phyloP scores from a whole-genome alignment of 129 eudicot species.

The Ambrosia artemisiifolia region DNA sequence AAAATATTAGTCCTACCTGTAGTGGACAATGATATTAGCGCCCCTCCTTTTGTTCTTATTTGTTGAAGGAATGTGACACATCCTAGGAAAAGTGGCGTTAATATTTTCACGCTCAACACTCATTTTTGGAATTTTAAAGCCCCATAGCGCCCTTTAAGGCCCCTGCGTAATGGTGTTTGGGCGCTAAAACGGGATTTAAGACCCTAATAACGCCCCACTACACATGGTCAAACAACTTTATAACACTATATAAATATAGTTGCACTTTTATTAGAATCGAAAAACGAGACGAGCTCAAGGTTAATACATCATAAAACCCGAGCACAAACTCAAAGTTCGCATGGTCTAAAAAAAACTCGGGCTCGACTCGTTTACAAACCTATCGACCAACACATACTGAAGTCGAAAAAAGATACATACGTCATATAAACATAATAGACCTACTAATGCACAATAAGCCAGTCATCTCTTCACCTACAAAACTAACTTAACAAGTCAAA shows the following conservation, averaged over 20 bases:
- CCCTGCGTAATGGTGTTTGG: too few relatives aligned
- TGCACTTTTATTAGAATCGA: not conserved
- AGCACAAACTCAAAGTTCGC: not conserved
- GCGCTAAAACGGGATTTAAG: too few relatives aligned
- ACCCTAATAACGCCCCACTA: too few relatives aligned
- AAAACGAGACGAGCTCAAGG: not conserved
- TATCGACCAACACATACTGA: not conserved
- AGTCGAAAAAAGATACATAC: constrained; percentile 11
- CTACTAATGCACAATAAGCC: constrained; percentile 21
- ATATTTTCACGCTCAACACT: too few relatives aligned
- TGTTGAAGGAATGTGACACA: too few relatives aligned
- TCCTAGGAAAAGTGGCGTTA: too few relatives aligned
- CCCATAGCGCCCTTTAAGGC: too few relatives aligned
- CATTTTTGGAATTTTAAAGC: too few relatives aligned
- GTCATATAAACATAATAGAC: constrained; percentile 21
- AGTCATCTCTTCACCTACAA: constrained; percentile 14
- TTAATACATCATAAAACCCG: not conserved
- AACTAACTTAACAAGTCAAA: constrained; percentile 6
- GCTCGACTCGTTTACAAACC: not conserved
- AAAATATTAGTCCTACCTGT: too few relatives aligned
- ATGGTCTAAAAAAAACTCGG: not conserved
- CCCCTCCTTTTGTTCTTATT: too few relatives aligned
- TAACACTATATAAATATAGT: not conserved
- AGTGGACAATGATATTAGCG: too few relatives aligned
- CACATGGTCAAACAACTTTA: not conserved